Conservation (phyloP, 2,329 filamentous ascomycete species). For the Cryphonectria naterciae region DNA sequence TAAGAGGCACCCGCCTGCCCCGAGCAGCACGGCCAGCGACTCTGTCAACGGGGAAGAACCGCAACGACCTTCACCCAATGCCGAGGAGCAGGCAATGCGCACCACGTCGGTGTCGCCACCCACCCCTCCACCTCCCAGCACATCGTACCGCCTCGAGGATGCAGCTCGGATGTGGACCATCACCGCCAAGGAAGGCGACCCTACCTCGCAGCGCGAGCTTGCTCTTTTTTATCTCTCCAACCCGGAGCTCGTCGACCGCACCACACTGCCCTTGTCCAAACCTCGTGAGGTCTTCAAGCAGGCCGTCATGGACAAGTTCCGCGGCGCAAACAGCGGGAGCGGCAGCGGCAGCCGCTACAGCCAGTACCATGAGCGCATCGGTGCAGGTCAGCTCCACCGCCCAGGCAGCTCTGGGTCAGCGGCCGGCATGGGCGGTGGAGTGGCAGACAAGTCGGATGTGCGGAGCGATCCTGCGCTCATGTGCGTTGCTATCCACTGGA, state of each 20-base stretch:
- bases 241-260: conserved; percentile 79
- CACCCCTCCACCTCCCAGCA: conserved; percentile 53
- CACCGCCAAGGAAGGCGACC: conserved; percentile 88
- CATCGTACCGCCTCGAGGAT: conserved; percentile 74
- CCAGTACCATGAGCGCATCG: conserved; percentile 33
- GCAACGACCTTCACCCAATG: conserved; percentile 24
- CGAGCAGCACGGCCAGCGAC: conserved; percentile 34
- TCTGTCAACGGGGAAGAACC: conserved; percentile 35
- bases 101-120: conserved; percentile 43
- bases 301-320: conserved; percentile 75
- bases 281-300: conserved; percentile 90
- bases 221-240: conserved; percentile 92
- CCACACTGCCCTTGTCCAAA: conserved; percentile 81
- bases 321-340: conserved; percentile 43
- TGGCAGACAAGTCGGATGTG: conserved; percentile 44
- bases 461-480: conserved; percentile 84
- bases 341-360: conserved; percentile 39
- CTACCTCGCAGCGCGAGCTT: conserved; percentile 88
- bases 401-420: conserved; percentile 30
- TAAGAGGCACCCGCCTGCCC: conserved; percentile 40
- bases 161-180: conserved; percentile 90
- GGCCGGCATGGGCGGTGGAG: conserved; percentile 34
- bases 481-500: conserved; percentile 97
- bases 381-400: conserved; percentile 28
- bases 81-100: conserved; percentile 27